phyloP scores from a whole-genome alignment of 2,329 filamentous ascomycete species.

The Coniochaeta sp. region DNA sequence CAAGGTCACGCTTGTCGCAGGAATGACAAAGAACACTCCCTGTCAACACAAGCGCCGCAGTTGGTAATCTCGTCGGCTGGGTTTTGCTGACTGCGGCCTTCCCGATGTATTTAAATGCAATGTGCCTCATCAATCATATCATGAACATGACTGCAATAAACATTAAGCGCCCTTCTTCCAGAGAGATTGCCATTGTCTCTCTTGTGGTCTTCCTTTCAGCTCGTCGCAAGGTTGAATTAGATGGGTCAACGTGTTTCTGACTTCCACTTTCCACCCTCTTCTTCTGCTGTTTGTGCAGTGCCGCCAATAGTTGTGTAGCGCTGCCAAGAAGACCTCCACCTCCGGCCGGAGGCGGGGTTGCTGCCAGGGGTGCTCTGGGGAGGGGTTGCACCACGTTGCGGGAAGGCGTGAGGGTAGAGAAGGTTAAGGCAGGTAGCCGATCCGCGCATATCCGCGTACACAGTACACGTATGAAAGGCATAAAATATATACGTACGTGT shows the following conservation, averaged over 20 bases:
- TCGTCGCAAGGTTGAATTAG: background rate
- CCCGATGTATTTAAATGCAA: background rate
- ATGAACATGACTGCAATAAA: background rate
- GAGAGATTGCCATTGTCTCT: background rate
- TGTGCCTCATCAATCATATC: background rate
- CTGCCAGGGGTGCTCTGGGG: background rate
- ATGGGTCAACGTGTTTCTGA: background rate
- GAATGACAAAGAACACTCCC: background rate
- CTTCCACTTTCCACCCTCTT: background rate
- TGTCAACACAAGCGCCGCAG: background rate
- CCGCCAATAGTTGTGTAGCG: background rate
- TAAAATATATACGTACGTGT: no score
- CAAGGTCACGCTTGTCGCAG: background rate
- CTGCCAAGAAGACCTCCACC: background rate
- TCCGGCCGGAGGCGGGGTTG: background rate
- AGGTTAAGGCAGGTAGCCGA: background rate
- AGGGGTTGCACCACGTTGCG: background rate
- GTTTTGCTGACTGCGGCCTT: background rate
- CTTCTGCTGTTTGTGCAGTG: background rate
- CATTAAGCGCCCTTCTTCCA: background rate
- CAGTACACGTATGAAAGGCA: background rate
- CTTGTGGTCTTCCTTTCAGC: background rate
- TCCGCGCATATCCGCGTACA: background rate
- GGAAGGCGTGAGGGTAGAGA: background rate
- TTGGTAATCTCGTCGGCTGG: background rate